Evolutionary conservation across 164 flowering plant genomes (phyloP).

Genomic region (Vitis labrusca): DNA sequence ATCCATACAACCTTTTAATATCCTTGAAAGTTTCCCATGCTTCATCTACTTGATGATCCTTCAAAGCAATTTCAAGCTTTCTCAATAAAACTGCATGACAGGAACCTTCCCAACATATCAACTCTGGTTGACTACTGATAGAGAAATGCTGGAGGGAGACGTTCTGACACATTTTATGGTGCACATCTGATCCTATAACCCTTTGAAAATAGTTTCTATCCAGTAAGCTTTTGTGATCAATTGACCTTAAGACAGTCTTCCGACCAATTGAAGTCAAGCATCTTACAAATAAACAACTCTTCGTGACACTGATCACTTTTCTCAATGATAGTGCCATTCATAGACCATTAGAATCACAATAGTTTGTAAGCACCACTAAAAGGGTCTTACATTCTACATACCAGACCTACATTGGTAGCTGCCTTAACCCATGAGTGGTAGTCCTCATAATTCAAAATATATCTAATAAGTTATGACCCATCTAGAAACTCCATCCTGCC

Average conservation of each 20-base stretch:
- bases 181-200: conserved; percentile 6
- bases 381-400: too few relatives aligned
- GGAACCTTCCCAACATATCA: conserved; percentile 37
- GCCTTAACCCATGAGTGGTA: too few relatives aligned
- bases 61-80: conserved; percentile 60
- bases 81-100: conserved; percentile 35
- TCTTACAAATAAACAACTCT: conserved; percentile 2
- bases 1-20: conserved; percentile 57
- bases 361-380: too few relatives aligned
- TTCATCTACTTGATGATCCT: conserved; percentile 43
- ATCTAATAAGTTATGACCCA: too few relatives aligned
- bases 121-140: conserved; percentile 15
- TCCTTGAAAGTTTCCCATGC: conserved; percentile 67
- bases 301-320: conserved; percentile 1
- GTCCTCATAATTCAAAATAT: too few relatives aligned
- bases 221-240: background rate
- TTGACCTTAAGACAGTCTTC: conserved; percentile 3
- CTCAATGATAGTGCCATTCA: conserved; percentile 2
- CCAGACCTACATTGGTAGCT: too few relatives aligned
- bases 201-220: too few relatives aligned
- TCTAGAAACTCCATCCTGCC: too few relatives aligned
- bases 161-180: background rate
- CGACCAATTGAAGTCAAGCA: background rate
- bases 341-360: too few relatives aligned
- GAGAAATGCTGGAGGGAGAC: conserved; percentile 11